Conservation (phyloP, 768 basidiomycete genomes). For the Strobilomyces dryophilus region DNA sequence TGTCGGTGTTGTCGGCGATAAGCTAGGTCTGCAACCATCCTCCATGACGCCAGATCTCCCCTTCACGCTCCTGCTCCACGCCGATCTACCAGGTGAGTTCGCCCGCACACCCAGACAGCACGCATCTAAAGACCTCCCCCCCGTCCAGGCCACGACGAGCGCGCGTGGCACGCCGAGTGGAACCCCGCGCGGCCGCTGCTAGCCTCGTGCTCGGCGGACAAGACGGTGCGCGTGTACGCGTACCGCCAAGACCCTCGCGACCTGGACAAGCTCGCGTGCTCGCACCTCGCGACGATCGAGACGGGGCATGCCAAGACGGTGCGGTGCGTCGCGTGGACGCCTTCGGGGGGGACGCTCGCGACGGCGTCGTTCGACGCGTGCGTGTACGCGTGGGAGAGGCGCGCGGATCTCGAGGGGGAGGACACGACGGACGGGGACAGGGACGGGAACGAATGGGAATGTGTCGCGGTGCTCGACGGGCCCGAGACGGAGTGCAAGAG, state of each 20-base stretch:
- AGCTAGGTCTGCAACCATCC: not conserved
- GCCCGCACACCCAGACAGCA: too few relatives aligned
- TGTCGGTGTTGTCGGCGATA: too few relatives aligned
- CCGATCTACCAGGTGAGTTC: conserved; percentile 23
- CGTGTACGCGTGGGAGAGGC: conserved; percentile 87
- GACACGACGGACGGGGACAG: conserved; percentile 28
- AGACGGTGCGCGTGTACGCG: conserved; percentile 79
- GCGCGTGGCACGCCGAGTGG: conserved; percentile 88
- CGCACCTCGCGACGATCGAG: conserved; percentile 58
- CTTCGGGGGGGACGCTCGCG: conserved; percentile 80
- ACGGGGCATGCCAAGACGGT: conserved; percentile 90
- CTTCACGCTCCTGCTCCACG: conserved; percentile 17
- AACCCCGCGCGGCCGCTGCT: conserved; percentile 77
- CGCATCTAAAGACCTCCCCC: not conserved
- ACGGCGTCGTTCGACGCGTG: conserved; percentile 94
- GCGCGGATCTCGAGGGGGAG: conserved; percentile 33
- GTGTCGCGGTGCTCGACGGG: conserved; percentile 80
- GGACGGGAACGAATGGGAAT: conserved; percentile 67
- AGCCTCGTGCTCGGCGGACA: conserved; percentile 94
- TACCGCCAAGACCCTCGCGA: conserved; percentile 41
- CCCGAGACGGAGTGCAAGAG: conserved; percentile 97
- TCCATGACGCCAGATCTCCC: conserved; percentile 19
- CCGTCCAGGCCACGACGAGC: conserved; percentile 66
- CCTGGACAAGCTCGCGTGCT: conserved; percentile 33
- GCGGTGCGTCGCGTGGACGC: conserved; percentile 82